Percentiles rank a stretch among this genome's conserved stretches.
Conservation (phyloP, 1,284 basidiomycete species). For the Cutaneotrichosporon curvatum region DNA sequence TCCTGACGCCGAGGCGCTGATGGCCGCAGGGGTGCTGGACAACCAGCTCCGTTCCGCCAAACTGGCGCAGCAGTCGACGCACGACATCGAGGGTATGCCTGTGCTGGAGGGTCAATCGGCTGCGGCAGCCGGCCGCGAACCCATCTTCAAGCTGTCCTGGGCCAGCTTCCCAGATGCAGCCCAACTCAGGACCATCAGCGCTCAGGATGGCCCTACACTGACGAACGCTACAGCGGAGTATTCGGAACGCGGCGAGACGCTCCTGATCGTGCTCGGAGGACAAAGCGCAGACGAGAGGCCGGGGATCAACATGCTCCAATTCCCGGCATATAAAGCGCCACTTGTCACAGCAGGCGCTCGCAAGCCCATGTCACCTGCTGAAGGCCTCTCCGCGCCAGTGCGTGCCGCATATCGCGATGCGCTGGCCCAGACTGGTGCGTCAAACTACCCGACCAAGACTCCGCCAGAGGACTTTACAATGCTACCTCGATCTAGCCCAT, state of each 20-base stretch:
- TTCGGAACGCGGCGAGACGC: constrained; percentile 56
- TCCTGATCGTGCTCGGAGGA: constrained; percentile 73
- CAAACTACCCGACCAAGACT: constrained; percentile 58
- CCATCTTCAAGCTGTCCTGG: constrained; percentile 85
- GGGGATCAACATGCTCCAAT: constrained; percentile 62
- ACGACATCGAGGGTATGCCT: constrained; percentile 23
- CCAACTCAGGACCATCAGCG: constrained; percentile 30
- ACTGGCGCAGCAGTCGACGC: constrained; percentile 14
- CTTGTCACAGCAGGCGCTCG: neutral
- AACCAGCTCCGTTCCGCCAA: constrained; percentile 31
- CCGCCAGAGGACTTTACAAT: constrained; percentile 72
- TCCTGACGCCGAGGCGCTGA: constrained; percentile 45
- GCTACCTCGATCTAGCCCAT: constrained; percentile 63
- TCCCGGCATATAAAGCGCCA: constrained; percentile 56
- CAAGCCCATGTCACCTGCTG: constrained; percentile 10
- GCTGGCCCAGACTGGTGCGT: constrained; percentile 54
- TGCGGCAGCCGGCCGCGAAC: constrained; percentile 53
- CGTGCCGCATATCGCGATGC: constrained; percentile 61
- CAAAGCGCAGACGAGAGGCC: constrained; percentile 53
- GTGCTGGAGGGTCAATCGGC: constrained; percentile 12
- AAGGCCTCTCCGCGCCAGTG: constrained; percentile 52
- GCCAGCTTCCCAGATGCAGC: constrained; percentile 58
- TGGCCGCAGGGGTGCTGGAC: constrained; percentile 42
- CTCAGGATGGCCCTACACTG: constrained; percentile 26
- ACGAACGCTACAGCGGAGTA: constrained; percentile 41